Evolutionary conservation across 2,329 filamentous ascomycete species (phyloP), one percentile per base, ranked within the genome.

Genomic region (Paecilomyces variotii): DNA sequence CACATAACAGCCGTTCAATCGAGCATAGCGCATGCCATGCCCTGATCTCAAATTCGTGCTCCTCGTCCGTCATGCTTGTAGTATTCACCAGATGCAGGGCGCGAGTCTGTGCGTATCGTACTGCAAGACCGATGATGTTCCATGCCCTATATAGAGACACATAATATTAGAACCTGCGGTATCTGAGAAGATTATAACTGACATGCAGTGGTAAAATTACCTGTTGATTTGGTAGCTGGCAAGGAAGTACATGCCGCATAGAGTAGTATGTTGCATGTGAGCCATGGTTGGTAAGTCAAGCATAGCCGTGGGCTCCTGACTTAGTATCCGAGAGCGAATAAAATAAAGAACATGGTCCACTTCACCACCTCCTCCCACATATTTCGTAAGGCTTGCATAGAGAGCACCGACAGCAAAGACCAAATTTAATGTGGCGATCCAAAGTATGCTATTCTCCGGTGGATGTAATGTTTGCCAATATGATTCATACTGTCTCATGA

Each of bases 21-120:
- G 67, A 67, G 57, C 70, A 74, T 24, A 76, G 58, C n/a, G 68
- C 70, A 71, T 75, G 76, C 75, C 76, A 77, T 24, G 73, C 67
- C 32, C 70, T 68, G 24, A 67, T 63, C 27, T 74, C 59, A 2
- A 67, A 61, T 59, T 76, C 74, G 57, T 70, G 73, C 32, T 67
- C 62, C 3, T 65, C 59, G 4, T 64, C 61, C 12, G 63, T 60
- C 25, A 45, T 45, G 35, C 67, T 60, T 51, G 68, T 67, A 32
- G 70, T 64, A 45, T 74, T 76, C 9, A 68, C 67, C 26, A 74
- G 56, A 54, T 76, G 73, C 14, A 77, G 61, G 9, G 74, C 74
- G 3, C 75, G 62, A 3, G 68, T 67, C 56, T 67, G 64, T 1
- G 67, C 74, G 55, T 71, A 72, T 14, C 74, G 69, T 12, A 76